phyloP scores from a whole-genome alignment of 169 alveolate genomes.

The Eimeria necatrix region DNA sequence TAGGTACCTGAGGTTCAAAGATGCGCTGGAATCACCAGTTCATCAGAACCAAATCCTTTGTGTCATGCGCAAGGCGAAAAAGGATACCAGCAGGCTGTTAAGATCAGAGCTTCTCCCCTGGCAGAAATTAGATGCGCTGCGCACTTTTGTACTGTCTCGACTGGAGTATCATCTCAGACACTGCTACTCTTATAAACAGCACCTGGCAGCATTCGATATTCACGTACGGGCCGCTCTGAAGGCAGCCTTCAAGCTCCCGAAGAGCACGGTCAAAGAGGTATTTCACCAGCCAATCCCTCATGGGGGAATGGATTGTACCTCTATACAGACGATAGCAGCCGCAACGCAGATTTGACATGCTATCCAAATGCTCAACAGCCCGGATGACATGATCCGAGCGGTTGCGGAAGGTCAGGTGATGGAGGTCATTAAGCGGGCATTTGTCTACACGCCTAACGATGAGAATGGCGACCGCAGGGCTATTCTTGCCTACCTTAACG shows the following conservation, averaged over 20 bases:
- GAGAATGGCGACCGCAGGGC: neutral
- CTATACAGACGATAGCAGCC: neutral
- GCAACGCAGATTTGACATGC: neutral
- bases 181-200: neutral
- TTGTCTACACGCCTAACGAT: neutral
- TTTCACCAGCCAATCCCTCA: neutral
- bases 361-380: slow-evolving; percentile 13
- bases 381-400: neutral
- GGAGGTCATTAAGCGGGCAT: neutral
- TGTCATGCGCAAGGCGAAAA: neutral
- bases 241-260: neutral
- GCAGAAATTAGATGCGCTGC: neutral
- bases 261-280: neutral
- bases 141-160: neutral
- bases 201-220: neutral
- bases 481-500: neutral
- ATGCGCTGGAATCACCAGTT: neutral
- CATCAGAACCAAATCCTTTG: neutral
- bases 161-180: too few relatives aligned
- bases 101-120: neutral
- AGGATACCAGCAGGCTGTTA: neutral
- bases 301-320: neutral
- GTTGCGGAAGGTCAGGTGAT: neutral
- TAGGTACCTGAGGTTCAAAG: neutral
- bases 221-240: neutral